Percentiles rank a stretch among this genome's conserved stretches.
Conservation (phyloP, 495 filamentous ascomycete genomes). For the Hyphodiscus hymeniophilus region DNA sequence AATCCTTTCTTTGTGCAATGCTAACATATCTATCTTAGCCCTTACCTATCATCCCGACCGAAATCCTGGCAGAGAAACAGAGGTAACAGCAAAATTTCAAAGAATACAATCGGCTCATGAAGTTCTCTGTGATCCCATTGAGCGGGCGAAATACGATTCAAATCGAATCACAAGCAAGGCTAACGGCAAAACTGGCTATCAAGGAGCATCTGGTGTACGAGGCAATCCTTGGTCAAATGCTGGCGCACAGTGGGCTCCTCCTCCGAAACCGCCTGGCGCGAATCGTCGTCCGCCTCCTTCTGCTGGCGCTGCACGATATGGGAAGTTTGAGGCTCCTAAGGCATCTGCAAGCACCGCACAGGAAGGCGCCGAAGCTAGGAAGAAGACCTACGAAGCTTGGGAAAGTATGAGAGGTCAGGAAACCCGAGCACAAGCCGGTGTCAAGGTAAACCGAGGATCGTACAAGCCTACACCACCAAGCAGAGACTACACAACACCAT, state of each 20-base stretch:
- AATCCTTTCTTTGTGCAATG: neutral
- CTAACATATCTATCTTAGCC: conserved; percentile 38
- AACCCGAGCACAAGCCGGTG: neutral
- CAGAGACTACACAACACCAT: conserved; percentile 20
- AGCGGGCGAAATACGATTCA: conserved; percentile 68
- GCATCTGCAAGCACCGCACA: conserved; percentile 30
- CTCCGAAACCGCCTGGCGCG: conserved; percentile 32
- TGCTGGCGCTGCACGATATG: conserved; percentile 47
- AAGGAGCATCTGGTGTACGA: conserved; percentile 29
- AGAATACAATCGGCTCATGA: conserved; percentile 81
- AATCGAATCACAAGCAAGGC: conserved; percentile 37
- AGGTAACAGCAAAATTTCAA: conserved; percentile 74
- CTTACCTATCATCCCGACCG: conserved; percentile 84
- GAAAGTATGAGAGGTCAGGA: conserved; percentile 50
- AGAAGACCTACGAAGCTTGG: conserved; percentile 58
- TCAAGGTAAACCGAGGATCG: neutral
- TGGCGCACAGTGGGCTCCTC: conserved; percentile 38
- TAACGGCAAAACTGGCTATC: conserved; percentile 25
- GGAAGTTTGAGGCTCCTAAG: conserved; percentile 34
- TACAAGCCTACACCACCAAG: neutral
- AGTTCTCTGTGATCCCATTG: conserved; percentile 60
- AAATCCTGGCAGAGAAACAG: conserved; percentile 72
- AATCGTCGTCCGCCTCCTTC: conserved; percentile 35
- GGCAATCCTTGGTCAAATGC: conserved; percentile 46
- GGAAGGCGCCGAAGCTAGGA: conserved; percentile 45